Evolutionary conservation across 2,329 filamentous ascomycete species (phyloP), one percentile per base, ranked within the genome.

Genomic region (Apiospora pterosperma): DNA sequence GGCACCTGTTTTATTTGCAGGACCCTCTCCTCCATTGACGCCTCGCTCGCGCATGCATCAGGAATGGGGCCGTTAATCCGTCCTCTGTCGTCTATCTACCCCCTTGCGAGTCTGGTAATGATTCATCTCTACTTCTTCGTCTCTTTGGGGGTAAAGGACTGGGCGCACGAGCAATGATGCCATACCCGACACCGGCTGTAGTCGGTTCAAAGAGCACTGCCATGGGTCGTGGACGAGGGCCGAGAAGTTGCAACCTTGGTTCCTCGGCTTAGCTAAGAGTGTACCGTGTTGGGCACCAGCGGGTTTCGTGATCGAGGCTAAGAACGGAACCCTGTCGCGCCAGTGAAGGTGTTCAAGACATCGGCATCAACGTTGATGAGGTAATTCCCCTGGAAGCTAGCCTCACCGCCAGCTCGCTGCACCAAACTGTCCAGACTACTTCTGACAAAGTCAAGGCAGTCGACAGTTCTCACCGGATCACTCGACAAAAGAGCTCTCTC

Each of bases 351-450:
- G 12, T 80, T 80, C 67, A 95, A 70, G 19, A 94, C 85, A 65
- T 93, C 88, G 69, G 83, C 84, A 75, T 96, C 92, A 31, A 96
- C 90, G 67, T 93, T 91, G n/a, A 82, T 82, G 16, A 88, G 77
- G 87, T 89, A 94, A 61, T 89, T 83, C 63, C 86, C 82, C 73
- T 89, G 83, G 74, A 96, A 95, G 3, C 74, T 78, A 61, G 85
- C 81, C 70, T 90, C 85, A 0, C 91, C 91, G 2, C 92, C 92
- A 4, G 82, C 82, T 4, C 81, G 79, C 61, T 80, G 79, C 23
- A 93, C 84, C 5, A 89, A 78, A 16, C 82, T 80, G 64, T 85
- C 81, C 38, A 96, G 73, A 62, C 87, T 84, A 67, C 86, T 82
- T 70, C 84, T 83, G 3, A 93, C 83, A 74, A 91, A 94, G 1